Evolutionary conservation across 345 rosid species (phyloP).

Genomic region (Reutealis trisperma): DNA sequence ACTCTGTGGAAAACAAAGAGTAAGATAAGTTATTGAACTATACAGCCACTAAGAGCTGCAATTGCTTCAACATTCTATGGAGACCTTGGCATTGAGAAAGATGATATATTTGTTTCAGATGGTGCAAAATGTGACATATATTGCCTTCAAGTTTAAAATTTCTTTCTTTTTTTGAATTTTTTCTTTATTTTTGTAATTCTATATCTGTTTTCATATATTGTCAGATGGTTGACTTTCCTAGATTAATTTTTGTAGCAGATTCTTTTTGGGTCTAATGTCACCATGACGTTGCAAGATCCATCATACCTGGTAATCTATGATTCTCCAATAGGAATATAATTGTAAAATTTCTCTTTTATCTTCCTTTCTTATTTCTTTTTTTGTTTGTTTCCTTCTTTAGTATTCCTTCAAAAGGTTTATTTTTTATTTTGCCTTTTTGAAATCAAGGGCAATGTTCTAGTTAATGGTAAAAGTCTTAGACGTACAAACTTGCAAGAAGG

Average conservation of each 20-base stretch:
- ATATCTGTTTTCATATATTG: neutral
- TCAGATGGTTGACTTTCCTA: neutral
- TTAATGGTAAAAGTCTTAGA: neutral
- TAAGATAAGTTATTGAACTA: conserved; percentile 13
- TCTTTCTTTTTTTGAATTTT: neutral
- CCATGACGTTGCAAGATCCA: conserved; percentile 96
- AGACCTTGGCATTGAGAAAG: conserved; percentile 82
- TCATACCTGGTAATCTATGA: conserved; percentile 79
- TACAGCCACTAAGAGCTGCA: conserved; percentile 82
- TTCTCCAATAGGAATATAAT: neutral
- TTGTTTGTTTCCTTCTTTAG: neutral
- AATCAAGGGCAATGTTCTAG: neutral
- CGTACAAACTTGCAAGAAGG: neutral
- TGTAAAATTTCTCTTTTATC: neutral
- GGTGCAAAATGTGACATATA: conserved; percentile 98
- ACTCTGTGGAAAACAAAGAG: neutral
- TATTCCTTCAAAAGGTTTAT: neutral
- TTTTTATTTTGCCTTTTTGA: conserved; percentile 3
- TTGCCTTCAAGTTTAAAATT: conserved; percentile 84
- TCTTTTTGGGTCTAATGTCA: conserved; percentile 76
- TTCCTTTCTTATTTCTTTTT: neutral
- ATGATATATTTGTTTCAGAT: conserved; percentile 92
- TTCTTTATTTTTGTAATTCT: neutral
- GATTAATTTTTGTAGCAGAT: conserved; percentile 45
- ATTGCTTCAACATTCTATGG: conserved; percentile 69